Evolutionary conservation across 2,329 filamentous ascomycete species (phyloP), one percentile per base, ranked within the genome.

Genomic region (Stromatinia cepivora): DNA sequence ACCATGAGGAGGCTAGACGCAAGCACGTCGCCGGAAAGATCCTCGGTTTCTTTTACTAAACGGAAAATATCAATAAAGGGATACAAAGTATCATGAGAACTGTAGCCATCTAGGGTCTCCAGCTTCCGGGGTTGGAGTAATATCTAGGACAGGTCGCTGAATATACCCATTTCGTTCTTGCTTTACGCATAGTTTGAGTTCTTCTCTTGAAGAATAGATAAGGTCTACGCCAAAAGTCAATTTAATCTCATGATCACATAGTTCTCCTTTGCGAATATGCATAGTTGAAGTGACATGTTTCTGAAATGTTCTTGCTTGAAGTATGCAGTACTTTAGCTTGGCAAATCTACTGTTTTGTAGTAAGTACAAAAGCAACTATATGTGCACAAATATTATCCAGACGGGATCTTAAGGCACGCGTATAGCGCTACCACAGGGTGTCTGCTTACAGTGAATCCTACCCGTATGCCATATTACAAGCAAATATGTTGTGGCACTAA

Each of bases 11-110:
- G 90, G 95, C 95, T 78, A 88, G 95, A 82, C 89, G 95, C 84
- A 98, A 98, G 90, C 95, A 99, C 87, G 95, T 98, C 81, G 90
- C 94, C 78, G 95, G 95, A 85, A 99, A 99, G 90, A 92, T 99
- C 85, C 92, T 98, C 79, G 95, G 95, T 80, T 99, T 98, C 91
- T 97, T 97, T 89, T 98, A 97, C 89, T 97, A 95, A 82, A 72
- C 25, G 52, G 52, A 70, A 70, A 66, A 72, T 58, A 45, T 46
- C 67, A 66, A 69, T 58, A 34, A 56, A 67, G 70, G 76, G 68
- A 73, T 75, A 70, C 70, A 75, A 74, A 76, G 73, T 73, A 75
- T 72, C 74, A 74, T 77, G 76, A 76, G 74, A 70, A 72, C 28
- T 76, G 73, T 76, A 75, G 36, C 73, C 75, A 76, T 76, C 73